Evolutionary conservation across 2,329 filamentous ascomycete genomes (phyloP).

Genomic region (Pyrenochaeta sp.): DNA sequence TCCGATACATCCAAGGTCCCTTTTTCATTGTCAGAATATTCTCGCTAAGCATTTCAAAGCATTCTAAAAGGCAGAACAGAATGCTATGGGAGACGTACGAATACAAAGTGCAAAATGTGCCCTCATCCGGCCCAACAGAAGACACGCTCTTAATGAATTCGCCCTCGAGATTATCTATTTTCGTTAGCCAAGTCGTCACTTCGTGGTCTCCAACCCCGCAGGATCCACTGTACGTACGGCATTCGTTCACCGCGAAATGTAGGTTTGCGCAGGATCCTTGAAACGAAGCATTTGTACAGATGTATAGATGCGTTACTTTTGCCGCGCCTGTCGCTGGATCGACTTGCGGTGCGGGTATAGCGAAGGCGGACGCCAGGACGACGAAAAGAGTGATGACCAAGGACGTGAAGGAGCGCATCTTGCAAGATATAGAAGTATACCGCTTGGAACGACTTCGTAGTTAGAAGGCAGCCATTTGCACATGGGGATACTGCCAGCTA

Average conservation of each 20-base stretch:
- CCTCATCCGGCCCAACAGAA: conserved; percentile 27
- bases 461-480: too few relatives aligned
- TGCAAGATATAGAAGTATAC: neutral
- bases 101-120: conserved; percentile 30
- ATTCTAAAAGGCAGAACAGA: neutral
- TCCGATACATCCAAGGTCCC: conserved; percentile 20
- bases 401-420: neutral
- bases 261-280: conserved; percentile 25
- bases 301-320: conserved; percentile 23
- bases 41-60: neutral
- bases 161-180: conserved; percentile 16
- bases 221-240: conserved; percentile 9
- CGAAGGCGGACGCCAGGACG: conserved; percentile 1
- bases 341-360: neutral
- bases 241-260: conserved; percentile 15
- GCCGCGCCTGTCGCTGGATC: neutral
- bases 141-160: conserved; percentile 22
- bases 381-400: neutral
- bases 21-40: conserved; percentile 5
- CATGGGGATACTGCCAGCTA: too few relatives aligned
- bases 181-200: neutral
- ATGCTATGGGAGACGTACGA: conserved; percentile 16
- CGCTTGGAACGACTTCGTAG: conserved; percentile 5
- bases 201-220: too few relatives aligned
- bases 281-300: conserved; percentile 23